These are phyloP conservation scores for Bipolaris oryzae DNA, from an alignment of 2,329 filamentous ascomycete species.

Conservation along the genomic window DNA sequence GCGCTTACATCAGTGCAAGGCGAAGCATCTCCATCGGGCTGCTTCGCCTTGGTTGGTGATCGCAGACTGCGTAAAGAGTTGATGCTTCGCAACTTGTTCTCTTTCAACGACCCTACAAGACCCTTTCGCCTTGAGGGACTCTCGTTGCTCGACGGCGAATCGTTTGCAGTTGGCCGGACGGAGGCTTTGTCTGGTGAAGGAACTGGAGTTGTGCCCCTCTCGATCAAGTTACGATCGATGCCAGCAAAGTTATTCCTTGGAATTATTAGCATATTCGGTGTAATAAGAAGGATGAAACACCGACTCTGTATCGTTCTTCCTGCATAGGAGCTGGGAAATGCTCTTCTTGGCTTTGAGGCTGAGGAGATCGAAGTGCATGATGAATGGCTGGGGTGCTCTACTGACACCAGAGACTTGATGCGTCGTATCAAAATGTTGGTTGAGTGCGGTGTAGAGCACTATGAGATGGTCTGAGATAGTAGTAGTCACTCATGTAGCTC, in stretches of 20 bases:
- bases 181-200: slow-evolving; percentile 1
- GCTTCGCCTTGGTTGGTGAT: slow-evolving; percentile 28
- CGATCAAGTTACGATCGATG: slow-evolving; percentile 7
- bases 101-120: slow-evolving; percentile 36
- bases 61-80: slow-evolving; percentile 32
- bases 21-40: slow-evolving; percentile 6
- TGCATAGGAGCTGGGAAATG: slow-evolving; percentile 34
- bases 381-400: slow-evolving; percentile 17
- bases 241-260: neutral
- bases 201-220: slow-evolving; percentile 23
- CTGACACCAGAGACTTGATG: neutral
- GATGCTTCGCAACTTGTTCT: slow-evolving; percentile 31
- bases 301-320: slow-evolving; percentile 2
- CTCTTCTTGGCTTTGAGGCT: slow-evolving; percentile 39
- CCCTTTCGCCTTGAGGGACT: slow-evolving; percentile 36
- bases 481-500: neutral
- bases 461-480: neutral
- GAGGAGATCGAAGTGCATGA: slow-evolving; percentile 37
- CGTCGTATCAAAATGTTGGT: neutral
- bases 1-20: neutral
- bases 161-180: slow-evolving; percentile 10
- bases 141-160: slow-evolving; percentile 24
- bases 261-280: slow-evolving; percentile 7
- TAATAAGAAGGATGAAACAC: neutral
- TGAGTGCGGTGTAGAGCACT: neutral